Evolutionary conservation across 208 protist genomes (phyloP).

Genomic region (Pavlovales sp.): DNA sequence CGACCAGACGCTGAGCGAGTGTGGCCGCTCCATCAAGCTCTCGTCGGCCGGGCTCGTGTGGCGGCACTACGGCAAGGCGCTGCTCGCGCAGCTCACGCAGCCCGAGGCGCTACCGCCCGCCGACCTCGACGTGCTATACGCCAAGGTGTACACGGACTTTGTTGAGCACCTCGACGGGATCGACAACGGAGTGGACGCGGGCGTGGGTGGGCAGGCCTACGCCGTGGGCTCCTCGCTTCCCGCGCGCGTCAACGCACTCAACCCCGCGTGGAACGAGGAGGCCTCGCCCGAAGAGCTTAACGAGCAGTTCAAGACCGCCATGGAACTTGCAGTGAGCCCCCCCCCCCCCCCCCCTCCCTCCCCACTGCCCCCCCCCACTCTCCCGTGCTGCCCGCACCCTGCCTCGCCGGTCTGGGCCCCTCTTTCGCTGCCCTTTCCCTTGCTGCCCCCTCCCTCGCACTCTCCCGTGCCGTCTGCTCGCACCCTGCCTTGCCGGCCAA

Average conservation of each 20-base stretch:
- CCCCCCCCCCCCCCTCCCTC: no score
- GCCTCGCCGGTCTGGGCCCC: no score
- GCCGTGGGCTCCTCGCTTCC: constrained; percentile 70
- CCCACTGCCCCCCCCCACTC: no score
- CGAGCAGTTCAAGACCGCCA: neutral
- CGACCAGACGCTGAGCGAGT: constrained; percentile 71
- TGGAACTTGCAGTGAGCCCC: neutral
- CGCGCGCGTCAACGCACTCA: constrained; percentile 72
- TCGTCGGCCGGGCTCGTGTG: constrained; percentile 85
- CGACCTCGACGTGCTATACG: constrained; percentile 26
- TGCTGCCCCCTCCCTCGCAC: no score
- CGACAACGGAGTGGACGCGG: constrained; percentile 83
- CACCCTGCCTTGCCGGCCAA: no score
- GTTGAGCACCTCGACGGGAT: constrained; percentile 84
- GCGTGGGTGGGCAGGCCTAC: constrained; percentile 68
- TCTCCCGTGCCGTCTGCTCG: no score
- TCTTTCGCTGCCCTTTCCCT: no score
- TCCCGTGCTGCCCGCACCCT: no score
- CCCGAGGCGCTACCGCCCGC: neutral
- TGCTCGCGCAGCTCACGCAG: constrained; percentile 67
- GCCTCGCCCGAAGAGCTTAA: neutral
- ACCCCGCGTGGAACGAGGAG: constrained; percentile 81
- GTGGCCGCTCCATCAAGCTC: constrained; percentile 66
- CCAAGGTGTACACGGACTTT: constrained; percentile 62
- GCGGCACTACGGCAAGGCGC: constrained; percentile 80